A percentile compares a stretch with the other conserved stretches of the same genome.
phyloP scores from a whole-genome alignment of 495 filamentous ascomycete species.

The Chaetomidium leptoderma region DNA sequence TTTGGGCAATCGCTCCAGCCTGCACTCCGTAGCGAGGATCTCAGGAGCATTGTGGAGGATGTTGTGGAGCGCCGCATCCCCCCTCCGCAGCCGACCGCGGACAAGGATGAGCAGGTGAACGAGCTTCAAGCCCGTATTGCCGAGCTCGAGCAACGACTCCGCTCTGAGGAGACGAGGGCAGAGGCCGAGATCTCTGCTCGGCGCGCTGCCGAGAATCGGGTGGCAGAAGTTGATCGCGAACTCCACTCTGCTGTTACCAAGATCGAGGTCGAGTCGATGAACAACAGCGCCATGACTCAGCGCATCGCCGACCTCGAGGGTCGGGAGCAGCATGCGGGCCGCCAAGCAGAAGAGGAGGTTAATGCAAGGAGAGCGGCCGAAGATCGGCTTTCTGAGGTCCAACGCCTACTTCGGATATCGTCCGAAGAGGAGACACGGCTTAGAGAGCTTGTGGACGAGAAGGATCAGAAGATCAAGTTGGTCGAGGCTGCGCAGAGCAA shows the following conservation, averaged over 20 bases:
- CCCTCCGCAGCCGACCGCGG: conserved; percentile 31
- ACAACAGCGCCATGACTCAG: conserved; percentile 45
- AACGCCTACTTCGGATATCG: conserved; percentile 61
- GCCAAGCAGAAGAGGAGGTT: conserved; percentile 53
- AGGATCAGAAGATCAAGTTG: conserved; percentile 46
- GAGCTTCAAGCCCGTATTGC: conserved; percentile 40
- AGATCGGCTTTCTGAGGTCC: conserved; percentile 66
- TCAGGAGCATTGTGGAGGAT: conserved; percentile 56
- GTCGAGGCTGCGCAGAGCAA: conserved; percentile 47
- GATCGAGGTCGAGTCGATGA: conserved; percentile 51
- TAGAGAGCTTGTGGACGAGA: conserved; percentile 63
- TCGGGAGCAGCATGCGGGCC: conserved; percentile 39
- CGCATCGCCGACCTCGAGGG: conserved; percentile 47
- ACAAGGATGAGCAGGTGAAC: conserved; percentile 32
- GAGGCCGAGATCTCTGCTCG: conserved; percentile 40
- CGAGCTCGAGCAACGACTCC: conserved; percentile 47
- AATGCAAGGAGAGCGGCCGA: conserved; percentile 63
- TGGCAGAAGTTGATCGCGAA: conserved; percentile 41
- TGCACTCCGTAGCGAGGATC: conserved; percentile 50
- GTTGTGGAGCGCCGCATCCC: conserved; percentile 50
- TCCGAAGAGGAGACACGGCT: conserved; percentile 69
- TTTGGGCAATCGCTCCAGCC: conserved; percentile 41
- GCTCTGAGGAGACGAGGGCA: conserved; percentile 37
- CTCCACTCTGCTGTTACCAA: conserved; percentile 47
- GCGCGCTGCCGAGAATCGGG: conserved; percentile 42